A percentile compares a stretch with the other conserved stretches of the same genome.
Conservation (phyloP, 768 basidiomycete species). For the Hemileccinum rubropunctum region DNA sequence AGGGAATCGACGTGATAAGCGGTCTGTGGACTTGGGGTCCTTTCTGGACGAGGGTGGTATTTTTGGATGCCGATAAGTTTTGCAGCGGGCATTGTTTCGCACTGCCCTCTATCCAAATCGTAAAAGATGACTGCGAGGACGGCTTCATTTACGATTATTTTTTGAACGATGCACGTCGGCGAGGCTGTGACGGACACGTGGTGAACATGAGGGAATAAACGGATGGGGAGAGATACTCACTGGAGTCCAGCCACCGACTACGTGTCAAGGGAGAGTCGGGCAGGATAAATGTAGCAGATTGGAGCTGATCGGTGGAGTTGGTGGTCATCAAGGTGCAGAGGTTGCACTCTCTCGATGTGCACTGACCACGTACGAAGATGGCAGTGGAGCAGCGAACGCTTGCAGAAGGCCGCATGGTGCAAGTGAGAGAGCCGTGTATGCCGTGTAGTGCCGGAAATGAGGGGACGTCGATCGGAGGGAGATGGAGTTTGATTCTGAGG, state of each 20-base stretch:
- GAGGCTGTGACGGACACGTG: slow-evolving; percentile 40
- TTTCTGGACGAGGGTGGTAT: slow-evolving; percentile 32
- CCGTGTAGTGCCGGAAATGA: slow-evolving; percentile 60
- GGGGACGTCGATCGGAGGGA: slow-evolving; percentile 53
- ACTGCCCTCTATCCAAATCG: slow-evolving; percentile 59
- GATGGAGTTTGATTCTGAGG: slow-evolving; percentile 54
- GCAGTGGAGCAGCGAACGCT: slow-evolving; percentile 63
- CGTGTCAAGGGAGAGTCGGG: slow-evolving; percentile 66
- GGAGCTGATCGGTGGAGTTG: slow-evolving; percentile 44
- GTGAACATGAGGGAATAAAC: slow-evolving; percentile 24
- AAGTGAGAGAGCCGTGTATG: slow-evolving; percentile 54
- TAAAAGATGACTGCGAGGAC: slow-evolving; percentile 64
- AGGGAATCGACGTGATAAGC: slow-evolving; percentile 30
- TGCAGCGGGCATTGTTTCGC: slow-evolving; percentile 53
- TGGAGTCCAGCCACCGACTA: slow-evolving; percentile 68
- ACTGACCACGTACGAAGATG: slow-evolving; percentile 50
- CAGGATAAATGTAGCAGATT: slow-evolving; percentile 52
- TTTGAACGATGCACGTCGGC: slow-evolving; percentile 62
- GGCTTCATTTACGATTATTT: slow-evolving; percentile 63
- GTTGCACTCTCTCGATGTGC: slow-evolving; percentile 52
- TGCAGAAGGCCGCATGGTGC: slow-evolving; percentile 51
- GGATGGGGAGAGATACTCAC: slow-evolving; percentile 41
- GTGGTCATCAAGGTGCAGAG: slow-evolving; percentile 37
- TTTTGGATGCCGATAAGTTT: slow-evolving; percentile 54
- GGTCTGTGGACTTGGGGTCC: slow-evolving; percentile 26